Percentiles rank a stretch among this genome's conserved stretches.
These are phyloP conservation scores for Dipodascopsis uninucleata DNA, from an alignment of 805 yeast genomes.

Conservation along the genomic window DNA sequence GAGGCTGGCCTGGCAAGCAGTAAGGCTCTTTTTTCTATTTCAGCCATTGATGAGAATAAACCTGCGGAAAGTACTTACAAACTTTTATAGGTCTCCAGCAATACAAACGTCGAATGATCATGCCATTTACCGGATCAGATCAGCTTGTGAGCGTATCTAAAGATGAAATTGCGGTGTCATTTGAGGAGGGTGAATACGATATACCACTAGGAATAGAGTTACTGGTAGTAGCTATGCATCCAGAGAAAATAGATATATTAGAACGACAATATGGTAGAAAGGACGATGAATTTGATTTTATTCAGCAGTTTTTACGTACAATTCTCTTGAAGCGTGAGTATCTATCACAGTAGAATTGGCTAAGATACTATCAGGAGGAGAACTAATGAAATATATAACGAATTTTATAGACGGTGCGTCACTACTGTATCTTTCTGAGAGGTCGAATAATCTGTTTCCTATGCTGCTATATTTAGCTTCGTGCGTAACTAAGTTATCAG, in stretches of 20 bases:
- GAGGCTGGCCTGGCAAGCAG: conserved; percentile 23
- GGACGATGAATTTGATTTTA: conserved; percentile 32
- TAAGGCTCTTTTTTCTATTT: neutral
- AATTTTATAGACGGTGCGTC: conserved; percentile 17
- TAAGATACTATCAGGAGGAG: too few species aligned
- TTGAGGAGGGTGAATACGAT: conserved; percentile 34
- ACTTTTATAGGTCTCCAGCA: conserved; percentile 23
- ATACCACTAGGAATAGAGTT: conserved; percentile 32
- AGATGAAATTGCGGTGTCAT: conserved; percentile 30
- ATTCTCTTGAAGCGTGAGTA: conserved; percentile 28
- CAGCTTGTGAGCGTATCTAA: conserved; percentile 8
- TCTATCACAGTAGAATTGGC: too few species aligned
- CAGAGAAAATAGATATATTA: conserved; percentile 25
- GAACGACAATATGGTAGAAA: conserved; percentile 27
- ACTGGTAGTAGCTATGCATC: conserved; percentile 28
- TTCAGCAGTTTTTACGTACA: conserved; percentile 34
- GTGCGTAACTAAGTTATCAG: too few species aligned
- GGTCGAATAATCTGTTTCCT: conserved; percentile 16
- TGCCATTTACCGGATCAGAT: conserved; percentile 15
- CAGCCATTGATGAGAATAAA: neutral
- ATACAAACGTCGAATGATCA: conserved; percentile 23
- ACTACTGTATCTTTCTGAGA: conserved; percentile 16
- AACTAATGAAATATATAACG: too few species aligned
- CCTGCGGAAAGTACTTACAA: neutral
- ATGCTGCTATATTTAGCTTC: conserved; percentile 13